phyloP scores from a whole-genome alignment of 1,139 yeast species.

The Geotrichum cucujoidarum region DNA sequence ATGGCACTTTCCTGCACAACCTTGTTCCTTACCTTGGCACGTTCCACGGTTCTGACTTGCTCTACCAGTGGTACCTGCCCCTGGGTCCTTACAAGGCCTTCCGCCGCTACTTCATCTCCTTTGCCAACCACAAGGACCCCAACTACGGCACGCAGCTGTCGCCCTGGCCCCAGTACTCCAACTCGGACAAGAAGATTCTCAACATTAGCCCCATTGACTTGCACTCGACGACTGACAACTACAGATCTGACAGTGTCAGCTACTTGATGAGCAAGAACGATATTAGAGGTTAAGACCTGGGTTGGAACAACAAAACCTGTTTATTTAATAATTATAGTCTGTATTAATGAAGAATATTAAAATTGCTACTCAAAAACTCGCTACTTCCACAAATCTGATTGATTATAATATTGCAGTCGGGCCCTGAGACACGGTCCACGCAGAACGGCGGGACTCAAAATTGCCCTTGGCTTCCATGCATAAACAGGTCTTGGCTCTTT shows the following conservation, averaged over 20 bases:
- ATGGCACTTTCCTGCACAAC: constrained; percentile 19
- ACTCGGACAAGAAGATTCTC: background rate
- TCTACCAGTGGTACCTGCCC: constrained; percentile 10
- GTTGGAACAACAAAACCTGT: background rate
- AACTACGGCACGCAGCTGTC: constrained; percentile 17
- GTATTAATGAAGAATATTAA: background rate
- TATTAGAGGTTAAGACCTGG: background rate
- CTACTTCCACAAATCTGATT: too few relatives aligned
- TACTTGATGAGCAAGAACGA: background rate
- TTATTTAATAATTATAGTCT: background rate
- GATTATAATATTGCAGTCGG: too few relatives aligned
- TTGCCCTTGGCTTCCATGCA: too few relatives aligned
- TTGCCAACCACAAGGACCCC: constrained; percentile 25
- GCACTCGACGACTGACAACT: constrained; percentile 5
- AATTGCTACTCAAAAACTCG: background rate
- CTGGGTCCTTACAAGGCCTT: constrained; percentile 16
- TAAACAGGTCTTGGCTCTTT: too few relatives aligned
- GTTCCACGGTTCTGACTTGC: constrained; percentile 22
- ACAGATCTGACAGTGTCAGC: constrained; percentile 1
- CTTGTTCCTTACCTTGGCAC: constrained; percentile 23
- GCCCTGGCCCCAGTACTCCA: constrained; percentile 36
- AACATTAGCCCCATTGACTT: background rate
- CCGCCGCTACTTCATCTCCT: constrained; percentile 24
- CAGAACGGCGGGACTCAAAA: too few relatives aligned
- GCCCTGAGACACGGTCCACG: too few relatives aligned